Evolutionary conservation across 495 filamentous ascomycete species (phyloP).

Genomic region (Hypomontagnella monticulosa): DNA sequence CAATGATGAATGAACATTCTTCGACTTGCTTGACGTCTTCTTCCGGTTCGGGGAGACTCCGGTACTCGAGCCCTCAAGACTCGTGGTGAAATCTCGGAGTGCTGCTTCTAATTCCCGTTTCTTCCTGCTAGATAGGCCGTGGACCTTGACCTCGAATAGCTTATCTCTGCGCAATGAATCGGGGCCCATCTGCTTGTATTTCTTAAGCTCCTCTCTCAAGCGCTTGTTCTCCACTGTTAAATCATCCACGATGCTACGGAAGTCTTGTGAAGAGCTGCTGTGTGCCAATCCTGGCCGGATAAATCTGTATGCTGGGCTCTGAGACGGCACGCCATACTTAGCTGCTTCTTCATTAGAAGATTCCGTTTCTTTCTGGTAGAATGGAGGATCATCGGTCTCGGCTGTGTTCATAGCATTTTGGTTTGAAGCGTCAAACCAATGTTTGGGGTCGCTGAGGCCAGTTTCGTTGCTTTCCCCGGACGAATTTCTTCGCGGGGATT

Average conservation of each 20-base stretch:
- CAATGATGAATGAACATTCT: conserved; percentile 45
- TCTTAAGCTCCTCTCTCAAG: conserved; percentile 72
- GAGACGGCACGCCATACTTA: conserved; percentile 24
- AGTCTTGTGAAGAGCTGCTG: conserved; percentile 41
- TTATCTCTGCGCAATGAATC: conserved; percentile 69
- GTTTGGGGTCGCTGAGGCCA: conserved; percentile 50
- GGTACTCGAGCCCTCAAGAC: conserved; percentile 55
- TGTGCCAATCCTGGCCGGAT: conserved; percentile 47
- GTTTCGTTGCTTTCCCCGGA: conserved; percentile 56
- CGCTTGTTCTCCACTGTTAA: conserved; percentile 76
- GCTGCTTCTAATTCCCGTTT: conserved; percentile 78
- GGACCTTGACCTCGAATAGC: conserved; percentile 79
- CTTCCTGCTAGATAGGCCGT: conserved; percentile 70
- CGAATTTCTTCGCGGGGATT: conserved; percentile 48
- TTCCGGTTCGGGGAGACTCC: conserved; percentile 49
- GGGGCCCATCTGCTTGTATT: conserved; percentile 70
- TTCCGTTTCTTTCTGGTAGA: conserved; percentile 58
- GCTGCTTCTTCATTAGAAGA: conserved; percentile 52
- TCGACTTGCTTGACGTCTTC: conserved; percentile 46
- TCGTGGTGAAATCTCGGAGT: conserved; percentile 70
- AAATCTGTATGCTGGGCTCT: conserved; percentile 37
- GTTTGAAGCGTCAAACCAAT: conserved; percentile 61
- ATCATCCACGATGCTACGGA: conserved; percentile 69
- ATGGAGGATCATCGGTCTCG: conserved; percentile 63
- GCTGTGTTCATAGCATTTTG: conserved; percentile 48